Conservation (phyloP, 2,329 filamentous ascomycete species). For the Cercospora janseana region DNA sequence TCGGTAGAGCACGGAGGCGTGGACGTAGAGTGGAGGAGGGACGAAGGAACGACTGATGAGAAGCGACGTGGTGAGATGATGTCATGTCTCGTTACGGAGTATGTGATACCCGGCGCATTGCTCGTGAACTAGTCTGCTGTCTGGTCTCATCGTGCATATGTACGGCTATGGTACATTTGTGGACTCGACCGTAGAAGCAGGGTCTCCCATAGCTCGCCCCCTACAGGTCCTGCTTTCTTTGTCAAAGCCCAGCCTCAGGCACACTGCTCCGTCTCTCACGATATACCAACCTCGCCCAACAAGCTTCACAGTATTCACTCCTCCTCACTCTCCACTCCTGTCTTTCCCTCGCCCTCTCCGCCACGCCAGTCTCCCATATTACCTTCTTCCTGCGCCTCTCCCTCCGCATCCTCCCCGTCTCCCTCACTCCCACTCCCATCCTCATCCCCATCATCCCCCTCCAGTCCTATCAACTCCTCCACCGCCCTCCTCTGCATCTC, state of each 20-base stretch:
- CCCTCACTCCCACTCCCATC: conserved; percentile 15
- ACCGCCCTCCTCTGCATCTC: conserved; percentile 7
- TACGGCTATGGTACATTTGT: too few relatives aligned
- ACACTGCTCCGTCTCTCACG: too few relatives aligned
- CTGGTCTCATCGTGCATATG: too few relatives aligned
- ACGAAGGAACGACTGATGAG: too few relatives aligned
- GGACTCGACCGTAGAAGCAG: too few relatives aligned
- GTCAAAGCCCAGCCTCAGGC: neutral
- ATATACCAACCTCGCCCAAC: too few relatives aligned
- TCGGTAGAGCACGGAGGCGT: too few relatives aligned
- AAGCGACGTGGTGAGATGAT: too few relatives aligned
- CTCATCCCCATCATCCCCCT: conserved; percentile 22
- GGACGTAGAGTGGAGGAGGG: conserved; percentile 60
- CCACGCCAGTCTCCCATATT: conserved; percentile 20
- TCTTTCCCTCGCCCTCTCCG: conserved; percentile 4
- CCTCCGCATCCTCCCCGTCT: conserved; percentile 25
- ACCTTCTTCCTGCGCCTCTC: conserved; percentile 29
- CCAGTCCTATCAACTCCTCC: conserved; percentile 16
- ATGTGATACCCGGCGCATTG: too few relatives aligned
- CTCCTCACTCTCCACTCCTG: conserved; percentile 22
- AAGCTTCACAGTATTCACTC: too few relatives aligned
- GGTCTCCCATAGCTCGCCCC: neutral
- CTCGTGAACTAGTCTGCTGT: too few relatives aligned
- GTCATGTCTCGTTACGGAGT: too few relatives aligned
- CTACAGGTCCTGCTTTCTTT: neutral